A percentile compares a stretch with the other conserved stretches of the same genome.
These are phyloP conservation scores for Pueraria montana DNA, from an alignment of 306 rosid species.

Conservation along the genomic window DNA sequence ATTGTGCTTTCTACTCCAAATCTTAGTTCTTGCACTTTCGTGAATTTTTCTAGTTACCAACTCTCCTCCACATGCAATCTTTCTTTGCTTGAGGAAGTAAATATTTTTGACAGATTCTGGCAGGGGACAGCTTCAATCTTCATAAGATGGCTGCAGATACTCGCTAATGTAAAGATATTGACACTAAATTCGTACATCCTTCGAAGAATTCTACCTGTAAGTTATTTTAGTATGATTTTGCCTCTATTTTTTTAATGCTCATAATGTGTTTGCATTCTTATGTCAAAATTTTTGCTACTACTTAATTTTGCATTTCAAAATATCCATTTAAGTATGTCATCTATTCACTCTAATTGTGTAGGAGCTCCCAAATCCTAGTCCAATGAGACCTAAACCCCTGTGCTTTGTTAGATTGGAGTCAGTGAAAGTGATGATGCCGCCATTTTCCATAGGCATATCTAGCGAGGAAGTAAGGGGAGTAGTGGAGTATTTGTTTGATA, in stretches of 20 bases:
- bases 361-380: background rate
- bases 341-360: background rate
- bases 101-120: background rate
- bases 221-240: background rate
- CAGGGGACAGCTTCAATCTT: background rate
- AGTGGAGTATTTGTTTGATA: background rate
- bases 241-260: background rate
- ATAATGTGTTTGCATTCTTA: background rate
- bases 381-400: background rate
- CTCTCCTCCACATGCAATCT: background rate
- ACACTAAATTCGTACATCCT: background rate
- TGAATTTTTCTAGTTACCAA: background rate
- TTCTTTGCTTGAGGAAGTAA: background rate
- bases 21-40: background rate
- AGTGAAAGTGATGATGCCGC: background rate
- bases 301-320: background rate
- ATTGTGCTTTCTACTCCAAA: background rate
- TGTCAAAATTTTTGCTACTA: background rate
- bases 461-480: background rate
- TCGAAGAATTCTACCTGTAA: background rate
- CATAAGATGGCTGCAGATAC: background rate
- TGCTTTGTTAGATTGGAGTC: background rate
- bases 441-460: background rate
- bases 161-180: background rate
- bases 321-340: background rate